Conservation (phyloP, 148 eudicot species). For the Camellia lanceoleosa region DNA sequence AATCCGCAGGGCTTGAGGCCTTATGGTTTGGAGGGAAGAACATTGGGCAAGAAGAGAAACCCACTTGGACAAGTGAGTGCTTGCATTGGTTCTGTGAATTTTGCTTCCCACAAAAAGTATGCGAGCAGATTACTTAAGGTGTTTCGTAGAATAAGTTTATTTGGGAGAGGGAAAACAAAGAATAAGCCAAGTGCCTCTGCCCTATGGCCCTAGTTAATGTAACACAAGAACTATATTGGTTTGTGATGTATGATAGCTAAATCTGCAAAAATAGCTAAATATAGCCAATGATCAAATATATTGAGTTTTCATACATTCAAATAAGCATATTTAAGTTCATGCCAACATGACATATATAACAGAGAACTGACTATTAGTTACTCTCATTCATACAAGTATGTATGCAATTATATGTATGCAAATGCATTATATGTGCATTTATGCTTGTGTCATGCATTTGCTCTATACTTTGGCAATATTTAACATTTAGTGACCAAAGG, state of each 20-base stretch:
- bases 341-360: too few relatives aligned
- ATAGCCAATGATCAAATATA: too few relatives aligned
- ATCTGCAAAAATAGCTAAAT: not conserved
- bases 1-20: conserved; percentile 16
- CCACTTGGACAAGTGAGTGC: conserved; percentile 58
- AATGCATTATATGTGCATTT: too few relatives aligned
- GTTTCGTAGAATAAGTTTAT: conserved; percentile 47
- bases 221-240: not conserved
- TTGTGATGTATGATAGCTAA: not conserved
- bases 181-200: conserved; percentile 37
- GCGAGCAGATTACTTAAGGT: conserved; percentile 61
- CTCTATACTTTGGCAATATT: too few relatives aligned
- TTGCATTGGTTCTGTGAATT: conserved; percentile 69
- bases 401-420: too few relatives aligned
- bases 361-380: too few relatives aligned
- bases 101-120: conserved; percentile 66
- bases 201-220: conserved; percentile 30
- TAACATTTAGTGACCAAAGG: not conserved
- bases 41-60: conserved; percentile 52
- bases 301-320: too few relatives aligned
- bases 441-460: too few relatives aligned
- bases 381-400: too few relatives aligned
- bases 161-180: conserved; percentile 54
- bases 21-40: conserved; percentile 44
- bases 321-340: too few relatives aligned